Evolutionary conservation across 768 basidiomycete species (phyloP), one percentile per base, ranked within the genome.

Genomic region (Polyporus arcularius): DNA sequence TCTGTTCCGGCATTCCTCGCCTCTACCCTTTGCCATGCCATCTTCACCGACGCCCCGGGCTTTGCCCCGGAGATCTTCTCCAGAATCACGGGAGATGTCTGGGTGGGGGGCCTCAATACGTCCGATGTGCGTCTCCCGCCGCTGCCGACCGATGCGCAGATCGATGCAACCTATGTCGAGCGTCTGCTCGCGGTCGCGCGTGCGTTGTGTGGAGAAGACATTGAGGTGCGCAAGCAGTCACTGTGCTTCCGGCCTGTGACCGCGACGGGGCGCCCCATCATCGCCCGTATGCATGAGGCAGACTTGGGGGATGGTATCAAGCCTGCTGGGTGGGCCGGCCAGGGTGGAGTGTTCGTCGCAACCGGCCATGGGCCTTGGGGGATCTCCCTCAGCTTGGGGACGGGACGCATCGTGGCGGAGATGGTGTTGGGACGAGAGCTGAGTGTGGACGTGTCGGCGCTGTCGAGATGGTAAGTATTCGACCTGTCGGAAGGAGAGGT

Each of bases 321-420:
- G 42, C 68, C 66, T 16, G 53, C 38, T 4, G 64, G 63, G 18
- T 43, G 39, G 35, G 57, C 55, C 21, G 60, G 53, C 18, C 51
- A 32, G 39, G 62, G 69, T 26, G 67, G 68, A 9, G 68, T 74
- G 50, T 74, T 67, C 57, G 65, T 76, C 51, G 70, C 74, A 31
- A 70, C 73, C 0, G 77, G 75, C 4, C 75, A 76, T 55, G 77
- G 75, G n/a, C 74, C 75, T 32, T 79, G 78, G 77, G 74, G 74
- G 47, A 73, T 76, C 60, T 64, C 63, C 30, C 55, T 75, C 45
- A 68, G 72, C 45, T 65, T 74, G 16, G 75, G 72, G 40, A 73
- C 72, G 45, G 74, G 74, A 26, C 56, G 62, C 16, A 71, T 74
- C 11, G 55, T 76, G 39, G 65, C 66, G 43, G 70, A 74, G 66